These are phyloP conservation scores for Blastobotrys terrestris DNA, from an alignment of 805 yeast genomes.

Conservation along the genomic window DNA sequence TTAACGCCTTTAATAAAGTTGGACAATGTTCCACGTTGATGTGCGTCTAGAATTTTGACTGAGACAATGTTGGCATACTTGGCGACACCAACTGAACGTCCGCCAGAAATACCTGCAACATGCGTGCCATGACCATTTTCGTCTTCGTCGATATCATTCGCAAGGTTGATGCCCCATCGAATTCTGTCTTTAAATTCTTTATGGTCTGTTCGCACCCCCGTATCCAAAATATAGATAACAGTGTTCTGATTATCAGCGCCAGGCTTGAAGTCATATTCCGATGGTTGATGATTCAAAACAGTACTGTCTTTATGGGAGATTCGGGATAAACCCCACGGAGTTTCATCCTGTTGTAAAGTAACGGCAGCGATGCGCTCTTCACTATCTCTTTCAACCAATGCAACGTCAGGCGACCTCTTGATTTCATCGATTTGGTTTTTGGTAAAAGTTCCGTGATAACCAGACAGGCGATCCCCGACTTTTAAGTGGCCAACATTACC, in stretches of 20 bases:
- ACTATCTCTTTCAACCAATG: slow-evolving; percentile 65
- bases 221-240: slow-evolving; percentile 82
- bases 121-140: slow-evolving; percentile 96
- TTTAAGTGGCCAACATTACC: slow-evolving; percentile 6
- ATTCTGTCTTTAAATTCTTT: slow-evolving; percentile 81
- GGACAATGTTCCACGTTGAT: slow-evolving; percentile 52
- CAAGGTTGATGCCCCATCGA: slow-evolving; percentile 77
- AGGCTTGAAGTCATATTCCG: slow-evolving; percentile 65
- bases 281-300: slow-evolving; percentile 49
- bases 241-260: slow-evolving; percentile 81
- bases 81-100: slow-evolving; percentile 74
- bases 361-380: slow-evolving; percentile 58
- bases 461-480: slow-evolving; percentile 32
- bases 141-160: slow-evolving; percentile 67
- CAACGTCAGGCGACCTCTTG: slow-evolving; percentile 47
- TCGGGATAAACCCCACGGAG: slow-evolving; percentile 94
- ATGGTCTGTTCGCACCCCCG: slow-evolving; percentile 76
- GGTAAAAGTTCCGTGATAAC: slow-evolving; percentile 43
- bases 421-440: slow-evolving; percentile 39
- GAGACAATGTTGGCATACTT: slow-evolving; percentile 53
- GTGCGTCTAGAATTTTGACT: slow-evolving; percentile 51
- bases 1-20: slow-evolving; percentile 57
- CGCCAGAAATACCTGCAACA: slow-evolving; percentile 92
- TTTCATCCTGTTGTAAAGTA: slow-evolving; percentile 61
- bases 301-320: slow-evolving; percentile 70